Percentiles rank a stretch among this genome's conserved stretches.
Conservation (phyloP, 768 basidiomycete species). For the Kwoniella dendrophila region DNA sequence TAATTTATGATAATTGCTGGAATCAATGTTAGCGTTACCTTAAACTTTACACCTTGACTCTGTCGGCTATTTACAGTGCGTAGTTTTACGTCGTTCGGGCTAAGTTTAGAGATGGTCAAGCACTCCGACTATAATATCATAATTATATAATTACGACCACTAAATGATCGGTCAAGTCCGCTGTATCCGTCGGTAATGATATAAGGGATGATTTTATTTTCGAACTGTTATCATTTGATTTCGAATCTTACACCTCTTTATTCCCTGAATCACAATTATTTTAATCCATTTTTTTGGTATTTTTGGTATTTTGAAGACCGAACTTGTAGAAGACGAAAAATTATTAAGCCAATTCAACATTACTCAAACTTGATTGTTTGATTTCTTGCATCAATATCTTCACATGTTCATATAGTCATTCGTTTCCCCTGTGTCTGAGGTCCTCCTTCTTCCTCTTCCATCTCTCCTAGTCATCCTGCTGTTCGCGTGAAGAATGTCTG, state of each 20-base stretch:
- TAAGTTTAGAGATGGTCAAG: too few species aligned
- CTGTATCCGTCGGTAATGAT: too few species aligned
- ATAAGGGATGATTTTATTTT: neutral
- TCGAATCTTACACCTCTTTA: neutral
- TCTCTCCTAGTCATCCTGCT: neutral
- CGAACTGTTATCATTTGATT: constrained; percentile 1
- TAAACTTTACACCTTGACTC: too few species aligned
- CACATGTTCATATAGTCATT: constrained; percentile 1
- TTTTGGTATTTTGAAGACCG: neutral
- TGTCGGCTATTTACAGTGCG: too few species aligned
- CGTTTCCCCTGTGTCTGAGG: neutral
- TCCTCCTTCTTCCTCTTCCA: neutral
- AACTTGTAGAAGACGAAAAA: neutral
- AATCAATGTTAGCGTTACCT: too few species aligned
- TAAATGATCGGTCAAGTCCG: too few species aligned
- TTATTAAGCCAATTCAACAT: neutral
- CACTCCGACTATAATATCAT: too few species aligned
- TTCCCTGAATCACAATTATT: too few species aligned
- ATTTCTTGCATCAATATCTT: neutral
- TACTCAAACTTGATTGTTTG: neutral
- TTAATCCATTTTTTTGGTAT: constrained; percentile 5
- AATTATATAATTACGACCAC: too few species aligned
- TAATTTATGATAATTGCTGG: too few species aligned
- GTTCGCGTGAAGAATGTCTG: neutral
- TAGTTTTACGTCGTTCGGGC: too few species aligned